phyloP scores from a whole-genome alignment of 169 alveolate species.

The Plasmodium cynomolgi region DNA sequence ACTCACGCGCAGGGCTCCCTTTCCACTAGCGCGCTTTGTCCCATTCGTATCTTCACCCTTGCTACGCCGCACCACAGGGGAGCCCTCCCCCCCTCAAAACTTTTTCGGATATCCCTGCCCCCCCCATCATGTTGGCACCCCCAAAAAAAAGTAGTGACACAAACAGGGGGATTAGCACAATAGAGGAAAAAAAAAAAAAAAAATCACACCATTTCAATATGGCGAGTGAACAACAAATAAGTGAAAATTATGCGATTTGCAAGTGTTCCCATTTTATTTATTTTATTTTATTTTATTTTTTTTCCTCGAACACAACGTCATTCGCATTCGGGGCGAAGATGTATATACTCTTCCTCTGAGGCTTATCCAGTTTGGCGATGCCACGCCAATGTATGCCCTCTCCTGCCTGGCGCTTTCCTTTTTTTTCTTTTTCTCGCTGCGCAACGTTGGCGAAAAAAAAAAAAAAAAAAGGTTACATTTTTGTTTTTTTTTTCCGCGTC shows the following conservation, averaged over 20 bases:
- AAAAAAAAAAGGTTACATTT: not conserved
- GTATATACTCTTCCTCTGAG: not conserved
- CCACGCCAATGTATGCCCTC: not conserved
- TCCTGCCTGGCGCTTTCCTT: not conserved
- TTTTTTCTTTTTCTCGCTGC: not conserved
- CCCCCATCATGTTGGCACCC: not conserved
- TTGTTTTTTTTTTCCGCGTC: not conserved
- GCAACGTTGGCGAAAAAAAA: not conserved
- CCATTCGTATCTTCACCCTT: not conserved
- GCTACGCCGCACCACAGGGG: not conserved
- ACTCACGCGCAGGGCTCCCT: not conserved
- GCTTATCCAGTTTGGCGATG: not conserved
- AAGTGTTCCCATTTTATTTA: not conserved
- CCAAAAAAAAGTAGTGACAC: not conserved
- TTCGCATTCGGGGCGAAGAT: not conserved
- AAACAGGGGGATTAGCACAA: not conserved
- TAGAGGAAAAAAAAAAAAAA: not conserved
- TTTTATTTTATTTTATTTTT: conserved; percentile 10
- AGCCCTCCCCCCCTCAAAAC: not conserved
- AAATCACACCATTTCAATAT: not conserved
- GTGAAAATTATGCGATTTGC: not conserved
- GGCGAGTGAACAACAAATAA: not conserved
- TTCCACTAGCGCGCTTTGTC: not conserved
- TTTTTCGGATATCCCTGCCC: not conserved
- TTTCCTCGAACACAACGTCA: not conserved